Base-by-base conservation (phyloP, 192 early-diverging fungal species). In the Spizellomyces sp. region DNA sequence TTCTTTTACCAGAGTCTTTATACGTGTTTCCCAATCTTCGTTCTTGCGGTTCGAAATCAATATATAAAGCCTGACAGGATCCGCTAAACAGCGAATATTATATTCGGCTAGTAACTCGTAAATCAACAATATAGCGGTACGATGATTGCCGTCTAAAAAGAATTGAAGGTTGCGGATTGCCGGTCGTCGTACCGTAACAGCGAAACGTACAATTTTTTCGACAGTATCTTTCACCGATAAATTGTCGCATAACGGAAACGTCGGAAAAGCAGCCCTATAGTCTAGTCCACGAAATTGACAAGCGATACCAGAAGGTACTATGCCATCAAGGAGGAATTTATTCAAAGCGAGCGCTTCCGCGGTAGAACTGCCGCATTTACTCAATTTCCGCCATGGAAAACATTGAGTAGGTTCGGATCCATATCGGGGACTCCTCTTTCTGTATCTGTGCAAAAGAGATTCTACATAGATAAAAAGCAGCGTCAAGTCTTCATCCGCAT, bases 121-220 rank as follows among this genome's bases (percentile, higher is more conserved):
- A n/a, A 52, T 52, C 48, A 52, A 10, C 48, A 52, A n/a, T 9
- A 52, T 52, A n/a, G 48, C 9, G 9, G 48, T 52, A 9, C 48
- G 48, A n/a, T 52, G 48, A n/a, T 52, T 52, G 9, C 48, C 48
- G 48, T 52, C 48, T n/a, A 52, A n/a, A 10, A 52, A 52, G n/a
- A 10, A 52, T n/a, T 52, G 48, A 9, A 52, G n/a, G 9, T n/a
- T n/a, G n/a, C n/a, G 9, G n/a, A 52, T 10, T n/a, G n/a, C 48
- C n/a, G 48, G 48, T 52, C 48, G 48, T 52, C 48, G 48, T 10
- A n/a, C 48, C 48, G 48, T 52, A n/a, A 52, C 48, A 52, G 48
- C 48, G n/a, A 52, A 52, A 10, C n/a, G 9, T n/a, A 52, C 48
- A 9, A 52, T n/a, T n/a, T 10, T 52, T n/a, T 52, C n/a, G 48